Evolutionary conservation across 768 basidiomycete genomes (phyloP), one percentile per base, ranked within the genome.

Genomic region (Serendipita sp.): DNA sequence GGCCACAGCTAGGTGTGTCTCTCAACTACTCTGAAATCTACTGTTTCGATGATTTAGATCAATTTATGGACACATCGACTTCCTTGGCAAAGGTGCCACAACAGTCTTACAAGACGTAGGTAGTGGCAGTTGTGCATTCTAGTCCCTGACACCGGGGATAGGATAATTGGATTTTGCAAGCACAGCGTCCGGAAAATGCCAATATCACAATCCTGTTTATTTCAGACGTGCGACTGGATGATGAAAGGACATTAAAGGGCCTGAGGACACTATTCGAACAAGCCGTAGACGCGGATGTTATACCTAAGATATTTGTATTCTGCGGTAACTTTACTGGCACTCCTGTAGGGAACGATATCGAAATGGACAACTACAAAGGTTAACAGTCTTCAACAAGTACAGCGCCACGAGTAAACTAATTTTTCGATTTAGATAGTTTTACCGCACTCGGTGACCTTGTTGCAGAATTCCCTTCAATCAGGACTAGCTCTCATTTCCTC

Each of bases 151-250:
- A 64, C 16, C 13, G 15, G 10, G 16, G 64, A 5, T 68, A 90
- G 88, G 76, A 79, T 32, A 80, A 86, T 72, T 83, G 84, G 67
- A 75, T 81, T 30, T 73, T 77, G 35, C 84, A 87, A 13, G 75
- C 90, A 51, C 79, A 79, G 65, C 81, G 56, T 60, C 56, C 84
- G 68, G 88, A 91, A 64, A 76, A 88, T 18, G 75, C 85, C 13
- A 86, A 93, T 64, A 77, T 91, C 38, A 82, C 89, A 63, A 92
- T 97, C 77, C 92, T 96, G 74, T 84, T 96, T 70, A 78, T 98
- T 45, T 98, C 96, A 0, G 96, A 99, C 73, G 86, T 98, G 2
- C 94, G 92, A 89, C 79, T 99, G 28, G 95, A 99, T 74, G 84
- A 90, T 68, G 85, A 91, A 0, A 82, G 86, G 65, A 92, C 92